phyloP scores from a whole-genome alignment of 2,329 filamentous ascomycete genomes.

The Alternaria brassicicola region DNA sequence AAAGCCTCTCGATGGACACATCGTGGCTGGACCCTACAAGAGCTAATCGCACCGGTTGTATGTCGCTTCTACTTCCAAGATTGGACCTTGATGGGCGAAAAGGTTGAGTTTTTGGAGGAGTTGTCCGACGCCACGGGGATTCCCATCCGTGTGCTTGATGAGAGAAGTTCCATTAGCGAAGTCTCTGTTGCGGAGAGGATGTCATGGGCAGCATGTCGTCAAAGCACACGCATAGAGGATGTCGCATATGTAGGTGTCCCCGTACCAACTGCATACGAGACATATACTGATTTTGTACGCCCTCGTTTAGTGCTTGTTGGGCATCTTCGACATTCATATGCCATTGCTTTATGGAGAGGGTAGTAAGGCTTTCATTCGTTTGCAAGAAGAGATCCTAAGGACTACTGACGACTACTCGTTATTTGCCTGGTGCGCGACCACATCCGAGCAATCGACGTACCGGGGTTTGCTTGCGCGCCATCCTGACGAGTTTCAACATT shows the following conservation, averaged over 20 bases:
- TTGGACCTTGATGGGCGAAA: conserved; percentile 36
- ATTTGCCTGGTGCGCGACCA: conserved; percentile 32
- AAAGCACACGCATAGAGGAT: conserved; percentile 38
- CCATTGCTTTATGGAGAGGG: conserved; percentile 40
- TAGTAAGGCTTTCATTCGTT: conserved; percentile 32
- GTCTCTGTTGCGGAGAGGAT: conserved; percentile 36
- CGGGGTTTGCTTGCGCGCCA: conserved; percentile 35
- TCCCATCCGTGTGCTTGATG: conserved; percentile 29
- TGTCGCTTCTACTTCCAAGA: conserved; percentile 36
- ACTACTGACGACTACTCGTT: conserved; percentile 37
- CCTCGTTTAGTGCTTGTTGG: conserved; percentile 27
- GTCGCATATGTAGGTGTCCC: conserved; percentile 25
- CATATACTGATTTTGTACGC: not conserved
- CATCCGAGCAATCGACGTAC: conserved; percentile 23
- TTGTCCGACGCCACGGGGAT: conserved; percentile 35
- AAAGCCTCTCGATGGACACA: conserved; percentile 30
- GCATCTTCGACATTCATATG: conserved; percentile 43
- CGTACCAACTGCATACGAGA: not conserved
- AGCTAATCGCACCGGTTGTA: conserved; percentile 31
- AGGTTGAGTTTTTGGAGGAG: conserved; percentile 31
- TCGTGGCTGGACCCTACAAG: conserved; percentile 41
- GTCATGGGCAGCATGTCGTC: conserved; percentile 37
- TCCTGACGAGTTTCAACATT: conserved; percentile 29
- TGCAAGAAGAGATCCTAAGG: conserved; percentile 39
- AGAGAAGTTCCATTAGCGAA: conserved; percentile 20